phyloP scores from a whole-genome alignment of 225 moss, liverwort and hornwort genomes.

The Lunularia cruciata region DNA sequence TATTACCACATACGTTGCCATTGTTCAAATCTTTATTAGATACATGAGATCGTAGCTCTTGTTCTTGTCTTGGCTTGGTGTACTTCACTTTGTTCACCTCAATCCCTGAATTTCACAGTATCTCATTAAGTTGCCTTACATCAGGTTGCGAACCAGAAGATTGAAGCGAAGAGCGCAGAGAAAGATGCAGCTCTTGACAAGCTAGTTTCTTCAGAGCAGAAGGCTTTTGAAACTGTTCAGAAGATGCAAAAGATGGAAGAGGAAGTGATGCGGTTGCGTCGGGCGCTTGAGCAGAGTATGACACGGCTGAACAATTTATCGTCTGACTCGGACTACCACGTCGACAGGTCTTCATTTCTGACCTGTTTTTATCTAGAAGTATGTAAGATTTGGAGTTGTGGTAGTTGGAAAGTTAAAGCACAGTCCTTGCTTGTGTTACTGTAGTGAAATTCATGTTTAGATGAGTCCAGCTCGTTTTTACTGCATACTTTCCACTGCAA shows the following conservation, averaged over 20 bases:
- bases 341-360: constrained; percentile 86
- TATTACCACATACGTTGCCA: not conserved
- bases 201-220: constrained; percentile 49
- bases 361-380: too few relatives aligned
- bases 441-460: too few relatives aligned
- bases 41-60: not conserved
- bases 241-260: constrained; percentile 74
- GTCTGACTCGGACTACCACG: constrained; percentile 89
- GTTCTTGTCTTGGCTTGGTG: not conserved
- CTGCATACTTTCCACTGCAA: too few relatives aligned
- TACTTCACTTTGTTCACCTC: constrained; percentile 1
- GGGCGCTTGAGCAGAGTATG: constrained; percentile 93
- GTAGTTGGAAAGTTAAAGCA: too few relatives aligned
- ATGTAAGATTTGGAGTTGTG: too few relatives aligned
- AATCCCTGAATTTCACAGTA: too few relatives aligned
- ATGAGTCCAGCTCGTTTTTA: too few relatives aligned
- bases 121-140: constrained; percentile 1
- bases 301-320: constrained; percentile 90
- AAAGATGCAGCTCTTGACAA: constrained; percentile 58
- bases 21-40: constrained; percentile 1
- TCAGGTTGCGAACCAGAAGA: constrained; percentile 63
- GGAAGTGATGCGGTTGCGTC: constrained; percentile 75
- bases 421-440: too few relatives aligned
- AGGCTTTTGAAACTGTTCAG: constrained; percentile 50
- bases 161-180: constrained; percentile 70